Evolutionary conservation across 768 basidiomycete species (phyloP), one percentile per base, ranked within the genome.

Genomic region (Termitomyces sp.): DNA sequence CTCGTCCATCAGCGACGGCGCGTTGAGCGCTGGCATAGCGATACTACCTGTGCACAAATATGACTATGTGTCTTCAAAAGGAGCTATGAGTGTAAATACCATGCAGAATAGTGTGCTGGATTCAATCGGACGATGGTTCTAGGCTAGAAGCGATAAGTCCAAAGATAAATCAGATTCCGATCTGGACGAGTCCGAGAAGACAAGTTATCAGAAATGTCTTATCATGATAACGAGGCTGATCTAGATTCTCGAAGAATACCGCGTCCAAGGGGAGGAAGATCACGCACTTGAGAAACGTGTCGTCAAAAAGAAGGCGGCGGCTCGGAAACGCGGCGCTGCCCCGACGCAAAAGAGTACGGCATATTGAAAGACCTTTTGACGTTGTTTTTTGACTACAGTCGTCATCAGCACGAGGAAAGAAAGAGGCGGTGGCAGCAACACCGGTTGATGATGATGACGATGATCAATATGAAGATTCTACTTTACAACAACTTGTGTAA

Each of bases 71-170:
- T 51, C 7, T 46, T 36, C 22, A 38, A 38, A 14, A 36, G 38
- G 47, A 43, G 24, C 10, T 35, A 20, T 14, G 28, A 46, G 38
- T 22, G n/a, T 24, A 68, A 86, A 58, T 68, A 94, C 96, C 97
- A 99, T 63, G 95, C 94, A 52, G 94, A 90, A 68, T 98, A 99
- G 69, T 98, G 97, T 1, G 92, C 94, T 6, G 97, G 95, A 69
- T 99, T 99, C 72, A 89, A 76, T 28, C 88, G 80, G 62, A 99
- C 96, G 65, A 98, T 84, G 40, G 76, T 77, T 71, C 9, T 58
- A 90, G 87, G 92, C 93, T 38, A 82, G 93, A n/a, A 73, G 83
- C 33, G 96, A 96, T 73, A 98, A 97, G 73, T 88, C 87, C 35
- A 84, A 90, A 61, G 92, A 88, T 68, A 98, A 97, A 70, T 91